Evolutionary conservation across 2,329 filamentous ascomycete genomes (phyloP).

Genomic region (Dissoconium aciculare): DNA sequence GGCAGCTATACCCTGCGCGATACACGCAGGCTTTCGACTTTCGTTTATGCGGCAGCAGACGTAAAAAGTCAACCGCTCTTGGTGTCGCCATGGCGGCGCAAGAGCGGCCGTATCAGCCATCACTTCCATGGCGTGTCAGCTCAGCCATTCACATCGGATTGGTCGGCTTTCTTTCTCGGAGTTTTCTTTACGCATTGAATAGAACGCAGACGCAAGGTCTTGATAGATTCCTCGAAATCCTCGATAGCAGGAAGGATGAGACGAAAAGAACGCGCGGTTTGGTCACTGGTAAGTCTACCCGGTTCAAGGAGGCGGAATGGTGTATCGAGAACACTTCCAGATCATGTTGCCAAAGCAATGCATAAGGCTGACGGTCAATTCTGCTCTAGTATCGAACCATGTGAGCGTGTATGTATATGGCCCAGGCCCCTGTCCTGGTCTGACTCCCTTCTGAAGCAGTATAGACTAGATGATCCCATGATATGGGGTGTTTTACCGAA

Average conservation of each 20-base stretch:
- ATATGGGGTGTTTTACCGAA: slow-evolving; percentile 82
- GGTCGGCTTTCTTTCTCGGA: slow-evolving; percentile 54
- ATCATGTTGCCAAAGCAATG: too few relatives aligned
- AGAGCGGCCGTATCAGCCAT: slow-evolving; percentile 38
- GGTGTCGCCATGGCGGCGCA: slow-evolving; percentile 30
- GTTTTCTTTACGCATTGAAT: slow-evolving; percentile 62
- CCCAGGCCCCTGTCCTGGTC: slow-evolving; percentile 13
- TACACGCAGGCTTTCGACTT: too few relatives aligned
- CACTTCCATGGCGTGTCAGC: slow-evolving; percentile 53
- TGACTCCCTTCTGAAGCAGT: slow-evolving; percentile 7
- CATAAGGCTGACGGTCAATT: slow-evolving; percentile 1
- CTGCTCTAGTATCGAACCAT: slow-evolving; percentile 63
- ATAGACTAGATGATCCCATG: slow-evolving; percentile 80
- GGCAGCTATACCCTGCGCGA: too few relatives aligned
- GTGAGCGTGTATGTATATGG: slow-evolving; percentile 67
- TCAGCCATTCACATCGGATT: slow-evolving; percentile 64
- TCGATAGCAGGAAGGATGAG: slow-evolving; percentile 58
- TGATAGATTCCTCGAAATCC: slow-evolving; percentile 55
- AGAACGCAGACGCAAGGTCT: slow-evolving; percentile 62
- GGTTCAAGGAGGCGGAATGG: too few relatives aligned
- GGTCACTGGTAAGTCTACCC: slow-evolving; percentile 53
- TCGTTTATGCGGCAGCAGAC: too few relatives aligned
- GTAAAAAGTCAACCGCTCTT: too few relatives aligned
- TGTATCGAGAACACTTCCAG: too few relatives aligned
- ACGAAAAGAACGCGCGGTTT: slow-evolving; percentile 57